Evolutionary conservation across 2,329 filamentous ascomycete species (phyloP).

Genomic region (Aspergillus oerlinghausenensis): DNA sequence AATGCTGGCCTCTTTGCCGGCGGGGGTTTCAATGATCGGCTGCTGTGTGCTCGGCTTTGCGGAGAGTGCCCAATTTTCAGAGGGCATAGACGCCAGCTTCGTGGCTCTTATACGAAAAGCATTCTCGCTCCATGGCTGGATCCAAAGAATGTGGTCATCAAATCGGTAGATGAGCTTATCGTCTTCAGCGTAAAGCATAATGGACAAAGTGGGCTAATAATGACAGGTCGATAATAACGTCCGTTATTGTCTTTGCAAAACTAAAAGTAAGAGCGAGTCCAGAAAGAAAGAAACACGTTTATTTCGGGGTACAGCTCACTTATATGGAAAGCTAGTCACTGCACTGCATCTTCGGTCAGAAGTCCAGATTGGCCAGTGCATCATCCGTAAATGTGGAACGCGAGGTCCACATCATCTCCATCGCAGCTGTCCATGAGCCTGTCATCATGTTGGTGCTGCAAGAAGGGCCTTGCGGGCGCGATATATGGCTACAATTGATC

Average conservation of each 20-base stretch:
- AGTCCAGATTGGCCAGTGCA: neutral
- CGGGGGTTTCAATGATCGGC: conserved; percentile 14
- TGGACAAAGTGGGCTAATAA: neutral
- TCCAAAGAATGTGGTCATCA: conserved; percentile 36
- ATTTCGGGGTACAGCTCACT: neutral
- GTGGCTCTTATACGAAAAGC: conserved; percentile 37
- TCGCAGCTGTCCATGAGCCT: neutral
- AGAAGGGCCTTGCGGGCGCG: neutral
- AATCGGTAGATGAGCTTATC: conserved; percentile 33
- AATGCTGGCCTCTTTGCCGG: conserved; percentile 35
- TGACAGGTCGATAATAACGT: neutral
- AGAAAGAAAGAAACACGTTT: neutral
- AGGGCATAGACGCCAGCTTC: conserved; percentile 32
- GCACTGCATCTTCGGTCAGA: neutral
- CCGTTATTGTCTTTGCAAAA: neutral
- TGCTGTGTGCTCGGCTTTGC: conserved; percentile 12
- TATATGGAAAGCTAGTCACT: neutral
- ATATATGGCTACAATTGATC: neutral
- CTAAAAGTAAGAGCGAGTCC: neutral
- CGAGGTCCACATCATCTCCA: neutral
- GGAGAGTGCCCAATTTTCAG: conserved; percentile 34
- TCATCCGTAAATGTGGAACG: neutral
- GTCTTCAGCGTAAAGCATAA: conserved; percentile 32
- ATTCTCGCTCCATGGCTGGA: conserved; percentile 38
- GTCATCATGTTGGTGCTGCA: neutral